These are phyloP conservation scores for Theileria parva DNA, from an alignment of 169 alveolate genomes.

Conservation along the genomic window DNA sequence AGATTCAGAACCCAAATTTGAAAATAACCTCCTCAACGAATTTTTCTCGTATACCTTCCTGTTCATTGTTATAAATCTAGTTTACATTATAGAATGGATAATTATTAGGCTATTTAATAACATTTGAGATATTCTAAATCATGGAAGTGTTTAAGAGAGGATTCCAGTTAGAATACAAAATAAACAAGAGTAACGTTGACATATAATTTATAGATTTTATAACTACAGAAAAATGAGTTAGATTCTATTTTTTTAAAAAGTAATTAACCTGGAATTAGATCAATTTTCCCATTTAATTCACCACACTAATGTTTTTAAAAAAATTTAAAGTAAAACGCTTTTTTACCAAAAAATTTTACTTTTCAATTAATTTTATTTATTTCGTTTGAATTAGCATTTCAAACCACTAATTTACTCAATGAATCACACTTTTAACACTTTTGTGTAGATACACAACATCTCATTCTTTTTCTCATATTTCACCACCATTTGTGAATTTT, in stretches of 20 bases:
- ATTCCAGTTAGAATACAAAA: not conserved
- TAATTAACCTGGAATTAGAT: not conserved
- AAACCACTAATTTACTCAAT: not conserved
- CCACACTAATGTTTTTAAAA: constrained; percentile 4
- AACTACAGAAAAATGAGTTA: not conserved
- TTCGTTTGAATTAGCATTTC: not conserved
- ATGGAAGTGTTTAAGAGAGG: not conserved
- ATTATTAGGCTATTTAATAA: no score
- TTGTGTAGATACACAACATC: not conserved
- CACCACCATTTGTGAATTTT: not conserved
- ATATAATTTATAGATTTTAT: no score
- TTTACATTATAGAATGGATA: no score
- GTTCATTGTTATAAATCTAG: not conserved
- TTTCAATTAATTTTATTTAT: no score
- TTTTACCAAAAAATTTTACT: not conserved
- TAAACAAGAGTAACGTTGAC: not conserved
- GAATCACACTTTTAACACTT: not conserved
- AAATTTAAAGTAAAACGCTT: not conserved
- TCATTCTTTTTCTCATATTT: no score
- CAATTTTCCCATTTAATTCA: constrained; percentile 15
- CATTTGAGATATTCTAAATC: not conserved
- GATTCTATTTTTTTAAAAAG: not conserved
- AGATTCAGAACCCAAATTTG: not conserved
- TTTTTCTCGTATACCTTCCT: constrained; percentile 5
- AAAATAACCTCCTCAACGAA: not conserved